Conservation (phyloP, 306 rosid species). For the Alnus glutinosa region DNA sequence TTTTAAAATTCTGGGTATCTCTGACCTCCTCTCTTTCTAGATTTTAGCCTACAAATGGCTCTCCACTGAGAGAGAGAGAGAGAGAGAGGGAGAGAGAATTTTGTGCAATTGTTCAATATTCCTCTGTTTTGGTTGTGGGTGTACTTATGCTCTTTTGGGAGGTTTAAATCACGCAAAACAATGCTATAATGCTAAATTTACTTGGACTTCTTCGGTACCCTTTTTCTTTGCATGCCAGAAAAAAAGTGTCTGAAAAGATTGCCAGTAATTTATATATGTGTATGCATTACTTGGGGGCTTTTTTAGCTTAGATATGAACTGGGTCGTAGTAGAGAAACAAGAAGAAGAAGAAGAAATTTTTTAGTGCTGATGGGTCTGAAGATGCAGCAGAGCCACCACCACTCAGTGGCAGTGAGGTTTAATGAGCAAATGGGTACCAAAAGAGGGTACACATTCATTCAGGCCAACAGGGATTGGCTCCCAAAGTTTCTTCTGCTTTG, state of each 20-base stretch:
- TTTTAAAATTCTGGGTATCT: slow-evolving; percentile 48
- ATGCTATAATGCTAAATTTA: slow-evolving; percentile 52
- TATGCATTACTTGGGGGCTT: slow-evolving; percentile 33
- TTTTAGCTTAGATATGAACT: slow-evolving; percentile 44
- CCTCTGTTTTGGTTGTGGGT: slow-evolving; percentile 19
- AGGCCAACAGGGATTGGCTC: slow-evolving; percentile 73
- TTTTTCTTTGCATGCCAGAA: slow-evolving; percentile 32
- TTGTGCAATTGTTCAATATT: slow-evolving; percentile 32
- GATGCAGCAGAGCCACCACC: slow-evolving; percentile 50
- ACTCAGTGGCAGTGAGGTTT: slow-evolving; percentile 60
- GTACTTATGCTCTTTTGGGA: slow-evolving; percentile 39
- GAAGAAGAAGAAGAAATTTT: slow-evolving; percentile 25
- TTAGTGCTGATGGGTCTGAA: slow-evolving; percentile 51
- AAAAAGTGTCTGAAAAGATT: slow-evolving; percentile 43
- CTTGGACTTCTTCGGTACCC: slow-evolving; percentile 37
- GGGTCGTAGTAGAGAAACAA: slow-evolving; percentile 31
- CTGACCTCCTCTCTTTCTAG: slow-evolving; percentile 30
- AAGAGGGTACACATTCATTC: slow-evolving; percentile 74
- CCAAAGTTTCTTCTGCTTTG: slow-evolving; percentile 62
- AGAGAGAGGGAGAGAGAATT: slow-evolving; percentile 32
- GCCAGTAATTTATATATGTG: slow-evolving; percentile 31
- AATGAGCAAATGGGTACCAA: slow-evolving; percentile 74
- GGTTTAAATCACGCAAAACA: slow-evolving; percentile 66
- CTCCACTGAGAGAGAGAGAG: slow-evolving; percentile 26
- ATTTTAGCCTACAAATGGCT: slow-evolving; percentile 30